Base-by-base conservation (phyloP, 768 basidiomycete species). In the Lentinula lateritia region DNA sequence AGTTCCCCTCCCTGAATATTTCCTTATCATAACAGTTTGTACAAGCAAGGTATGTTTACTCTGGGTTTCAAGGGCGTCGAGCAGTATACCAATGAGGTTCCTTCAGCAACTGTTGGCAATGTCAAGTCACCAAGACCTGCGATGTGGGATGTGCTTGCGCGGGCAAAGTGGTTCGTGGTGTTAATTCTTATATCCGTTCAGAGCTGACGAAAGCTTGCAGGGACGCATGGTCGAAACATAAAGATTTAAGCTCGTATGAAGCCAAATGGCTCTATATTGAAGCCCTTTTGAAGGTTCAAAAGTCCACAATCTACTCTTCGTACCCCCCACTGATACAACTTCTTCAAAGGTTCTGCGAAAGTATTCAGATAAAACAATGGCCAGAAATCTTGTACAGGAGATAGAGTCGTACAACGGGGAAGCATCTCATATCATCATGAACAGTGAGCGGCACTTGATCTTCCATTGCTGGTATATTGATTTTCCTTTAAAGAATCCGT, bases 161-260 rank as follows among this genome's bases (percentile, higher is more conserved):
- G 94, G 66, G 94, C 95, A 20, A 98, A 98, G 77, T 97, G 95
- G 95, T 93, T 65, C 28, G 80, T 66, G n/a, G 32, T 28, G 52
- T 32, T 58, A 15, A 41, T 39, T 43, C 12, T 23, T 52, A 20
- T 41, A n/a, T 15, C 43, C 39, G 41, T 13, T 43, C 23, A 6
- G 5, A 20, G 28, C 16, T 36, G 52, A 36, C 18, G 28, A 38
- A 23, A 61, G 53, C 55, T 36, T 58, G 28, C 57, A 95, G 93
- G 93, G 94, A 95, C 76, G 92, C 92, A 48, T 98, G 95, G 95
- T 88, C 90, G 52, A 96, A 95, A 71, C 93, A 95, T 70, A 89
- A 87, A 66, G 93, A 94, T 64, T 70, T 95, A 43, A 85, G 88
- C 64, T 70, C 82, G 23, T 81, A 81, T 34, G 74, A 68, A n/a